Conservation (phyloP, 106 monocot species). For the Agapanthus africanus region DNA sequence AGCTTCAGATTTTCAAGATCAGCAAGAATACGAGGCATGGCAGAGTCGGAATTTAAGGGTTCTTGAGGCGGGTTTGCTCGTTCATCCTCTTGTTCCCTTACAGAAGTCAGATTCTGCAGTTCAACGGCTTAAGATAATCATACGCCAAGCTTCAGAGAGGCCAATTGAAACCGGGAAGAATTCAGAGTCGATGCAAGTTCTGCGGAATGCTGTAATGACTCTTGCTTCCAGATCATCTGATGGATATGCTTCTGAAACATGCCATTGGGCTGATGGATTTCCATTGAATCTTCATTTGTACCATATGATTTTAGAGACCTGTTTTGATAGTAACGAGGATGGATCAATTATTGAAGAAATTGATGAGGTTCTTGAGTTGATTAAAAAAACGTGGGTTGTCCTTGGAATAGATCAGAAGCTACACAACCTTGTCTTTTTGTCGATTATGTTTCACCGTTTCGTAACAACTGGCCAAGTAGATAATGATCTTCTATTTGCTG, state of each 20-base stretch:
- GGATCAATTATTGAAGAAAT: slow-evolving; percentile 85
- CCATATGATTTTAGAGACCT: slow-evolving; percentile 68
- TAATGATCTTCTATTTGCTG: slow-evolving; percentile 68
- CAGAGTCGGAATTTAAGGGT: slow-evolving; percentile 62
- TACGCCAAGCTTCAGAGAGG: slow-evolving; percentile 57
- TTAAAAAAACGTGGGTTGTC: slow-evolving; percentile 91
- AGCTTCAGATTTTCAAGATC: slow-evolving; percentile 78
- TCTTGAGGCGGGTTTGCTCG: slow-evolving; percentile 84
- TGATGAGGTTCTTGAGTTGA: slow-evolving; percentile 80
- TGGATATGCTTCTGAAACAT: slow-evolving; percentile 51
- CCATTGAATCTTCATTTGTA: slow-evolving; percentile 87
- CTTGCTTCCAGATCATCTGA: slow-evolving; percentile 67
- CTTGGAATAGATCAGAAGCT: slow-evolving; percentile 75
- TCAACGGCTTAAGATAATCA: slow-evolving; percentile 62
- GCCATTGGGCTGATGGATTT: slow-evolving; percentile 94
- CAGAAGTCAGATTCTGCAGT: slow-evolving; percentile 53
- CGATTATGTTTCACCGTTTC: slow-evolving; percentile 69
- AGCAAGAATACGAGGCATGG: slow-evolving; percentile 73
- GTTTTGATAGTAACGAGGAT: slow-evolving; percentile 74
- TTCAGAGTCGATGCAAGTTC: slow-evolving; percentile 87
- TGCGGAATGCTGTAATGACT: slow-evolving; percentile 70
- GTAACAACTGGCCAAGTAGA: slow-evolving; percentile 65
- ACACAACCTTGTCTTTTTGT: slow-evolving; percentile 85
- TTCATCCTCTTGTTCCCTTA: slow-evolving; percentile 56
- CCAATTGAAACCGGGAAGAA: slow-evolving; percentile 87